Conservation (phyloP, 306 rosid genomes). For the Pyrus bretschneideri region DNA sequence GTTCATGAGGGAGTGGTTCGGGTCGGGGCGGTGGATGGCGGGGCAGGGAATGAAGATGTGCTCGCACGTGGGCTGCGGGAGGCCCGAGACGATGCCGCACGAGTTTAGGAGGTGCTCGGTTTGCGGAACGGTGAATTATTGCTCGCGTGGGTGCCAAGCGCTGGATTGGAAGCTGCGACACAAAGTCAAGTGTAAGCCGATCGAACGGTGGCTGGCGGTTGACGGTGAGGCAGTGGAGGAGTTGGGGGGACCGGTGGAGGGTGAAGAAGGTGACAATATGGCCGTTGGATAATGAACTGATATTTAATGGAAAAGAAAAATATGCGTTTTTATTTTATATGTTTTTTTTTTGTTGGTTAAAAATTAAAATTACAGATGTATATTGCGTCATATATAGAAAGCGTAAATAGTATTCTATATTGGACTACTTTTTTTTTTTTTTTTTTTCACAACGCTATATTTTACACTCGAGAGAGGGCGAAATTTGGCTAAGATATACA, state of each 20-base stretch:
- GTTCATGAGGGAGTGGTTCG: slow-evolving; percentile 74
- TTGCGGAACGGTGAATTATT: slow-evolving; percentile 72
- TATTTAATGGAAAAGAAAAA: neutral
- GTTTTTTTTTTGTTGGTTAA: neutral
- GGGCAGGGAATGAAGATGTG: slow-evolving; percentile 47
- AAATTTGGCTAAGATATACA: rapidly evolving
- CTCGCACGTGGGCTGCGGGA: slow-evolving; percentile 62
- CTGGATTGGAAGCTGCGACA: slow-evolving; percentile 80
- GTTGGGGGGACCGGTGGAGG: neutral
- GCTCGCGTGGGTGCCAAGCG: slow-evolving; percentile 89
- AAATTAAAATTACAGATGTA: neutral
- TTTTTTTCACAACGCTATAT: rapidly evolving
- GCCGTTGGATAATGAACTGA: neutral
- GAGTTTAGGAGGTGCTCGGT: slow-evolving; percentile 87
- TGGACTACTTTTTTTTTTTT: neutral
- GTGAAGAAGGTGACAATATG: slow-evolving; percentile 2
- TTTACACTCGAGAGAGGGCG: too few relatives aligned
- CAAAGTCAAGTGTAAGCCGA: slow-evolving; percentile 46
- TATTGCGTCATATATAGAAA: neutral
- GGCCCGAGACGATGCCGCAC: slow-evolving; percentile 74
- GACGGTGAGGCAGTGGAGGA: slow-evolving; percentile 1
- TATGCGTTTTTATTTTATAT: neutral
- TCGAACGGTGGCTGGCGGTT: slow-evolving; percentile 17
- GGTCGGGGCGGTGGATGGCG: slow-evolving; percentile 21
- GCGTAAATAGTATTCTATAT: neutral